Percentiles rank a stretch among this genome's conserved stretches.
Conservation (phyloP, 345 rosid species). For the Moringa oleifera region DNA sequence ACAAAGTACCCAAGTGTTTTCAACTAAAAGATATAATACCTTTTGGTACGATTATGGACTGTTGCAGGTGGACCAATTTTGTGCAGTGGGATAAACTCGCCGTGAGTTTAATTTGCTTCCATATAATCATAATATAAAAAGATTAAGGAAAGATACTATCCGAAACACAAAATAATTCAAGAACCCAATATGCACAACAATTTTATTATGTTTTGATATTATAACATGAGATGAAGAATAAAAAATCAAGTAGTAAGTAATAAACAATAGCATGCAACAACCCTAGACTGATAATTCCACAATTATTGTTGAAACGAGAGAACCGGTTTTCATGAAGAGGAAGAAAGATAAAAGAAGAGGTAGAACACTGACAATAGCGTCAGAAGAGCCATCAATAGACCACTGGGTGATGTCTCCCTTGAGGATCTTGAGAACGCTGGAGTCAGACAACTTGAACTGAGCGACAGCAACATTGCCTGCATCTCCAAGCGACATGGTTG, state of each 20-base stretch:
- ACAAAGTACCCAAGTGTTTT: too few species aligned
- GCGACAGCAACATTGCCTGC: constrained; percentile 14
- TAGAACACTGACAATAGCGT: constrained; percentile 57
- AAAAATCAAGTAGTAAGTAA: background rate
- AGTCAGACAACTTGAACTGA: constrained; percentile 46
- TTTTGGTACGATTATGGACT: too few species aligned
- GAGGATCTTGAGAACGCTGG: constrained; percentile 47
- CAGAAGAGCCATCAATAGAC: constrained; percentile 70
- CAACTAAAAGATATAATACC: too few species aligned
- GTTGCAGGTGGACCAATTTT: too few species aligned
- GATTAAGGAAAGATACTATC: too few species aligned
- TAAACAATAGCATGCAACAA: background rate
- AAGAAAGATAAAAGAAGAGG: constrained; percentile 1
- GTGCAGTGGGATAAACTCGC: too few species aligned
- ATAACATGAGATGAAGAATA: background rate
- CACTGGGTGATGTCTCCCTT: constrained; percentile 85
- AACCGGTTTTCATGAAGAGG: background rate
- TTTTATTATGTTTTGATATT: too few species aligned
- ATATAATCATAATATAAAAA: too few species aligned
- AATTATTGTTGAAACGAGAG: background rate
- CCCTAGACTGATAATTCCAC: background rate
- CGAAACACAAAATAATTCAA: too few species aligned
- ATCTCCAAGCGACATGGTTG: constrained; percentile 37
- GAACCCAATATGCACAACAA: too few species aligned
- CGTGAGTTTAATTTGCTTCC: too few species aligned